Evolutionary conservation across 163 green algal genomes (phyloP).

Genomic region (Chlamydomonas reinhardtii): DNA sequence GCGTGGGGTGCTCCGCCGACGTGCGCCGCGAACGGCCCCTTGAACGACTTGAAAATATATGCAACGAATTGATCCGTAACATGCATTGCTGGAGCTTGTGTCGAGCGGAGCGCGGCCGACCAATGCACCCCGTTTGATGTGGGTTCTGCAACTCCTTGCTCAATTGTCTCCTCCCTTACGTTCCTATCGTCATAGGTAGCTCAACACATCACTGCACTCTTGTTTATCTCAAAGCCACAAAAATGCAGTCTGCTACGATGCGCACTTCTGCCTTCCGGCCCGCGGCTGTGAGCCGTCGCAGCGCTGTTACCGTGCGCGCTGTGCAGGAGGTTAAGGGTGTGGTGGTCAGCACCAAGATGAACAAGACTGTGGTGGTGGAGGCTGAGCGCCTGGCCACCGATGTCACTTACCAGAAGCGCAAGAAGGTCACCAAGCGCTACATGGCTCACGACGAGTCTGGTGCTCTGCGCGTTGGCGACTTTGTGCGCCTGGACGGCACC

Average conservation of each 20-base stretch:
- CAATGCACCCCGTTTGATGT: no score
- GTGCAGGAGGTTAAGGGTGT: constrained; percentile 69
- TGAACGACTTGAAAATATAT: no score
- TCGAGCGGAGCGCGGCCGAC: no score
- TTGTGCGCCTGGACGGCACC: constrained; percentile 64
- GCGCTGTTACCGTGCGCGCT: constrained; percentile 50
- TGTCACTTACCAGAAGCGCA: constrained; percentile 57
- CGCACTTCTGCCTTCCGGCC: constrained; percentile 30
- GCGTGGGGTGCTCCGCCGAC: no score
- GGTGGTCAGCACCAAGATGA: constrained; percentile 67
- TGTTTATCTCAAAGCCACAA: not conserved
- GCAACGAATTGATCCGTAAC: no score
- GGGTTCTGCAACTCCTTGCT: no score
- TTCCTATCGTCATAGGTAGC: no score
- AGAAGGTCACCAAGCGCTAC: constrained; percentile 68
- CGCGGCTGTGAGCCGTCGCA: constrained; percentile 20
- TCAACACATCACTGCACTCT: no score
- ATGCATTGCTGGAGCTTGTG: no score
- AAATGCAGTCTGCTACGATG: constrained; percentile 45
- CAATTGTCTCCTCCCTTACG: no score
- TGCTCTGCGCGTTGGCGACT: constrained; percentile 61
- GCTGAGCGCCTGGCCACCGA: constrained; percentile 66
- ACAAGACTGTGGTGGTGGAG: constrained; percentile 61
- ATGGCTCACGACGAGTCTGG: constrained; percentile 51
- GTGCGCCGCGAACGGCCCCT: no score